Conservation (phyloP, 2,329 filamentous ascomycete species). For the Delphinella strobiligena region DNA sequence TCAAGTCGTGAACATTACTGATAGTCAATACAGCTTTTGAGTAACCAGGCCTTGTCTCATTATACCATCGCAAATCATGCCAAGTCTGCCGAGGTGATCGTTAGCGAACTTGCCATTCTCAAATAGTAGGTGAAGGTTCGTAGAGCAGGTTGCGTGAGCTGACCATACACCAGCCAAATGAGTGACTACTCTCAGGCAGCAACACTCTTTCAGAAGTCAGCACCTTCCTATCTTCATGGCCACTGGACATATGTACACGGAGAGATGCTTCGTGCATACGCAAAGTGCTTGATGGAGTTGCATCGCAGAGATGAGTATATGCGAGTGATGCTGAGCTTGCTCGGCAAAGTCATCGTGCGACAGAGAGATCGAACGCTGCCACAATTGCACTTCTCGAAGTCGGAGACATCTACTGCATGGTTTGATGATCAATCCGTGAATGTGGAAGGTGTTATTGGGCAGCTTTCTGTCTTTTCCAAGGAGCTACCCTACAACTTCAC, state of each 20-base stretch:
- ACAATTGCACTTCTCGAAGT: not conserved
- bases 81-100: conserved; percentile 63
- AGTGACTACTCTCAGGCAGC: conserved; percentile 64
- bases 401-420: conserved; percentile 18
- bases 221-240: conserved; percentile 64
- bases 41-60: conserved; percentile 70
- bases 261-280: conserved; percentile 76
- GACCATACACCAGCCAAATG: conserved; percentile 46
- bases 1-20: not conserved
- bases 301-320: conserved; percentile 69
- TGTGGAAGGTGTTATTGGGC: conserved; percentile 24
- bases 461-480: conserved; percentile 36
- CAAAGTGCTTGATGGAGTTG: conserved; percentile 67
- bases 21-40: conserved; percentile 49
- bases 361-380: conserved; percentile 23
- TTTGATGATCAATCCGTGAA: conserved; percentile 27
- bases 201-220: conserved; percentile 64
- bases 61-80: conserved; percentile 67
- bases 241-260: conserved; percentile 72
- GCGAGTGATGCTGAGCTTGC: conserved; percentile 58
- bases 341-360: conserved; percentile 49
- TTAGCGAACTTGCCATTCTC: conserved; percentile 76
- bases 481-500: conserved; percentile 49
- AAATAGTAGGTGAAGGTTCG: conserved; percentile 44
- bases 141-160: too few relatives aligned